phyloP scores from a whole-genome alignment of 2,329 filamentous ascomycete species.

The Sclerotinia trifoliorum region DNA sequence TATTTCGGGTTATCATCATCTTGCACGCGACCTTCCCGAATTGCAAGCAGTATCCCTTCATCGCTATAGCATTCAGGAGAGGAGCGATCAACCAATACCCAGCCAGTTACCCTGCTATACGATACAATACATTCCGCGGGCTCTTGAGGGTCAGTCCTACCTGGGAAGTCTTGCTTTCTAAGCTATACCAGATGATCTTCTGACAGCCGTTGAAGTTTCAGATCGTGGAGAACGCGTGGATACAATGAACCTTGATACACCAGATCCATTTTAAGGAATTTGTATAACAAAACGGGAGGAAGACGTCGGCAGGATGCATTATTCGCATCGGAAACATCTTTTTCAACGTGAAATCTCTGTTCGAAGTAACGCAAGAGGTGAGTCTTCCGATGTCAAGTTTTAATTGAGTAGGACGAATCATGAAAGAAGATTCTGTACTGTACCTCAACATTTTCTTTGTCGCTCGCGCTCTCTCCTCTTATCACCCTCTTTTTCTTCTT shows the following conservation, averaged over 20 bases:
- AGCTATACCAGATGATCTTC: conserved; percentile 24
- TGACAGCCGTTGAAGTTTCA: conserved; percentile 38
- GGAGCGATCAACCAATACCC: neutral
- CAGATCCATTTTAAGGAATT: conserved; percentile 26
- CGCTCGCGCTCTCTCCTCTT: neutral
- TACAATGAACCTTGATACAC: conserved; percentile 24
- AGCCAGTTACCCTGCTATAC: conserved; percentile 5
- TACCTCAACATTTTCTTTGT: conserved; percentile 18
- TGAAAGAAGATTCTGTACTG: conserved; percentile 8
- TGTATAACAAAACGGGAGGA: conserved; percentile 30
- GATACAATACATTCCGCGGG: conserved; percentile 14
- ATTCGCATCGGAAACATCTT: conserved; percentile 24
- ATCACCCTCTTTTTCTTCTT: neutral
- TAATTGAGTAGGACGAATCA: conserved; percentile 5
- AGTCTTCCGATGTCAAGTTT: conserved; percentile 21
- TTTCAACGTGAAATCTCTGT: conserved; percentile 22
- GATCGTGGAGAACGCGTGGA: conserved; percentile 37
- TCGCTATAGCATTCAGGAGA: neutral
- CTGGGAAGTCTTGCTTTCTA: conserved; percentile 9
- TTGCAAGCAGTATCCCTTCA: conserved; percentile 1
- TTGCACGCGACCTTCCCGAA: neutral
- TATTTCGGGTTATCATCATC: neutral
- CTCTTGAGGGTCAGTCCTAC: conserved; percentile 15
- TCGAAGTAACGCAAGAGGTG: conserved; percentile 18
- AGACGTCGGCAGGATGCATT: conserved; percentile 30